phyloP scores from a whole-genome alignment of 2,329 filamentous ascomycete species.

The Pseudopithomyces maydicus region DNA sequence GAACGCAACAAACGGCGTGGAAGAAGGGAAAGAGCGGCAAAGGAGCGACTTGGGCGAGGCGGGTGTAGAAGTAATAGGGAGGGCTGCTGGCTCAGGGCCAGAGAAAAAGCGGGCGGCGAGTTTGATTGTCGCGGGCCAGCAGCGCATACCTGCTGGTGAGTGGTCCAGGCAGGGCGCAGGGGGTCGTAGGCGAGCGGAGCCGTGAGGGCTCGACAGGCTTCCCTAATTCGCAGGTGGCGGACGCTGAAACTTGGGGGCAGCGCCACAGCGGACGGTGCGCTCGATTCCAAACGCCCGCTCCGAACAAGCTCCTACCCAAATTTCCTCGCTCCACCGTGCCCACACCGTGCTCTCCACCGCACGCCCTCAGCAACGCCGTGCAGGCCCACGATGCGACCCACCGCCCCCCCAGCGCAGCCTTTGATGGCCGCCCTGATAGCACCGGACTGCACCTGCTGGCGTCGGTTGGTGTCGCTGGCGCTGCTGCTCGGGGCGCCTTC shows the following conservation, averaged over 20 bases:
- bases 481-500: neutral
- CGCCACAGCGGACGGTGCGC: conserved; percentile 9
- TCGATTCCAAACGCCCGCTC: conserved; percentile 8
- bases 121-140: conserved; percentile 10
- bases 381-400: neutral
- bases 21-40: conserved; percentile 30
- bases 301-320: conserved; percentile 8
- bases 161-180: neutral
- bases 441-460: neutral
- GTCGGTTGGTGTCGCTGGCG: too few relatives aligned
- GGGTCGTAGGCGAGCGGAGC: neutral
- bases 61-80: conserved; percentile 22
- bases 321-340: conserved; percentile 5
- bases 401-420: too few relatives aligned
- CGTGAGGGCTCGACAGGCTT: neutral
- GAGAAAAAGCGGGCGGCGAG: conserved; percentile 5
- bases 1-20: conserved; percentile 21
- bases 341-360: neutral
- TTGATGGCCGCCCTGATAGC: too few relatives aligned
- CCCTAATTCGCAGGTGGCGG: conserved; percentile 7
- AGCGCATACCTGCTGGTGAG: conserved; percentile 6
- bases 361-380: neutral
- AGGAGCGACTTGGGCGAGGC: conserved; percentile 38
- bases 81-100: neutral
- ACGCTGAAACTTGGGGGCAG: conserved; percentile 10